These are phyloP conservation scores for Theileria parva DNA, from an alignment of 169 alveolate species.

Conservation along the genomic window DNA sequence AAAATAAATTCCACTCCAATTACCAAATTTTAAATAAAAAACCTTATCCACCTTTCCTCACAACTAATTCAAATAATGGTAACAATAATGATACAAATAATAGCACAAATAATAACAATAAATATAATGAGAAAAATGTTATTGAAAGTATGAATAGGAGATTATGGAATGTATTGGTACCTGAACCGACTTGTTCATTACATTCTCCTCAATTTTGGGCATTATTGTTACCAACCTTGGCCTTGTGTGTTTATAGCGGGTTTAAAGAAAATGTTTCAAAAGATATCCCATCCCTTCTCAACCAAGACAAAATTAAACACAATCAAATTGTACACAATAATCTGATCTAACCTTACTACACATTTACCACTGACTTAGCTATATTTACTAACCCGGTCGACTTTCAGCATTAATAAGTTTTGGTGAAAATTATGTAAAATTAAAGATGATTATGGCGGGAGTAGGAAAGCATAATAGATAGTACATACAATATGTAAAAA, in stretches of 20 bases:
- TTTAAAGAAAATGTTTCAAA: slow-evolving; percentile 10
- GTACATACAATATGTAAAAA: neutral
- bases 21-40: neutral
- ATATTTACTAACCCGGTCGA: no score
- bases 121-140: neutral
- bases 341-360: neutral
- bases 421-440: no score
- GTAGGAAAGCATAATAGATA: neutral
- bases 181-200: slow-evolving; percentile 61
- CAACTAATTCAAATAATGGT: neutral
- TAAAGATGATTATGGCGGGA: neutral
- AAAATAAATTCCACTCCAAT: neutral
- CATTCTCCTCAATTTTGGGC: slow-evolving; percentile 55
- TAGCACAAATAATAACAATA: no score
- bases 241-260: slow-evolving; percentile 51
- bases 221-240: slow-evolving; percentile 22
- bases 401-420: no score
- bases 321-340: slow-evolving; percentile 6
- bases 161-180: slow-evolving; percentile 57
- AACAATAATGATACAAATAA: no score
- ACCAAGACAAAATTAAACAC: slow-evolving; percentile 7
- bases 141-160: slow-evolving; percentile 13
- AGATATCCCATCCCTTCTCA: neutral
- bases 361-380: neutral
- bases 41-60: neutral